These are phyloP conservation scores for Fusarium napiforme DNA, from an alignment of 2,329 filamentous ascomycete genomes.

Conservation along the genomic window DNA sequence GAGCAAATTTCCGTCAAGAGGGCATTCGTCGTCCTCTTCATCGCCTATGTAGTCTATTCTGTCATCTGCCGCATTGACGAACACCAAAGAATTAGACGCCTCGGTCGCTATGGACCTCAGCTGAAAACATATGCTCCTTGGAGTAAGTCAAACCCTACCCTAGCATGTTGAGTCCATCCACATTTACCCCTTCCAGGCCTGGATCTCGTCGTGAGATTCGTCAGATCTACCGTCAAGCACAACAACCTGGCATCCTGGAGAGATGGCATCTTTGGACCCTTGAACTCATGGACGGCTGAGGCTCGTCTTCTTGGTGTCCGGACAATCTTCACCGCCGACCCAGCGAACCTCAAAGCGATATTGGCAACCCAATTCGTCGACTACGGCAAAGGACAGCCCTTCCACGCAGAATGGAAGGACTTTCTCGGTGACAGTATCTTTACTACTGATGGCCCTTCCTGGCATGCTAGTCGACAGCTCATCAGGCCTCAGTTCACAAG, in stretches of 20 bases:
- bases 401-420: conserved; percentile 78
- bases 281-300: conserved; percentile 69
- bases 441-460: conserved; percentile 80
- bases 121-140: conserved; percentile 56
- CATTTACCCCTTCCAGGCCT: conserved; percentile 58
- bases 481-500: conserved; percentile 89
- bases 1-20: conserved; percentile 57
- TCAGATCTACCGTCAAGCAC: conserved; percentile 64
- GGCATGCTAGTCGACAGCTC: conserved; percentile 84
- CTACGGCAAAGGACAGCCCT: conserved; percentile 82
- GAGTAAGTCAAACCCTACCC: conserved; percentile 51
- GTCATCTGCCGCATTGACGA: conserved; percentile 54
- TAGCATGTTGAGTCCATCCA: not conserved
- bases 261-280: conserved; percentile 56
- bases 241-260: conserved; percentile 72
- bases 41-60: conserved; percentile 53
- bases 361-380: conserved; percentile 87
- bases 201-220: conserved; percentile 69
- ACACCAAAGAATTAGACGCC: conserved; percentile 56
- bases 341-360: conserved; percentile 91
- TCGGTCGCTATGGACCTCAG: conserved; percentile 56
- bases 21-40: conserved; percentile 51
- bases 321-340: conserved; percentile 81
- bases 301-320: conserved; percentile 64
- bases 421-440: conserved; percentile 83